Evolutionary conservation across 371 early-diverging fungal species (phyloP), one percentile per base, ranked within the genome.

Genomic region (Batkoa obscura): DNA sequence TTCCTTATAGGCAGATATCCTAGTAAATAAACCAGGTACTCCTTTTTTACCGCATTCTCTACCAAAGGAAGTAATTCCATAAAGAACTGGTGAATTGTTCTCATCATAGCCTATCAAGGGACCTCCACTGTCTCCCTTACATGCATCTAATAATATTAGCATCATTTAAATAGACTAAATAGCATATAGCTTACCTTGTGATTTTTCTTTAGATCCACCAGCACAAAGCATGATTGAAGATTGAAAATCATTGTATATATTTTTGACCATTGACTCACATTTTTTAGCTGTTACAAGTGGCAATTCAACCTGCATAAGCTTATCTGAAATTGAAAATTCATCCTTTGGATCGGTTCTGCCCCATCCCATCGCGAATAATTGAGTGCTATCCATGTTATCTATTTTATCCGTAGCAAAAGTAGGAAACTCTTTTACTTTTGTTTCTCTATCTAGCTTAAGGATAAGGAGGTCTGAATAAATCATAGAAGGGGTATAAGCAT

Each of bases 81-180:
- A 10, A 8, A 51, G 38, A 8, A 51, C 31, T 5, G 52, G 37
- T 13, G 31, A 8, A 15, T 45, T 45, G 31, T 50, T 50, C 12
- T 50, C 50, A 13, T 31, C 13, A 39, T 51, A 17, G 12, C 38
- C 38, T 12, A 51, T 37, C 15, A 51, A 39, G 3, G 52, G 52
- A 31, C 52, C 52, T 3, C 52, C 52, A 12, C 38, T 37, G 15
- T 51, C 52, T 39, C 52, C 52, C 30, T 51, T 35, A 23, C 52
- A 51, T 3, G 52, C 12, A 31, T 51, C 52, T 45, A 45, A 45
- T 15, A 45, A 15, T 45, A 5, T 4, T 15, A 23, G 23, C 23
- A 23, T 23, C 23, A 23, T 23, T 23, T 23, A 23, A 23, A 23
- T 23, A 23, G 23, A 23, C 23, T 23, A 23, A 23, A 23, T 23